phyloP scores from a whole-genome alignment of 495 filamentous ascomycete genomes.

The Annulohypoxylon nitens region DNA sequence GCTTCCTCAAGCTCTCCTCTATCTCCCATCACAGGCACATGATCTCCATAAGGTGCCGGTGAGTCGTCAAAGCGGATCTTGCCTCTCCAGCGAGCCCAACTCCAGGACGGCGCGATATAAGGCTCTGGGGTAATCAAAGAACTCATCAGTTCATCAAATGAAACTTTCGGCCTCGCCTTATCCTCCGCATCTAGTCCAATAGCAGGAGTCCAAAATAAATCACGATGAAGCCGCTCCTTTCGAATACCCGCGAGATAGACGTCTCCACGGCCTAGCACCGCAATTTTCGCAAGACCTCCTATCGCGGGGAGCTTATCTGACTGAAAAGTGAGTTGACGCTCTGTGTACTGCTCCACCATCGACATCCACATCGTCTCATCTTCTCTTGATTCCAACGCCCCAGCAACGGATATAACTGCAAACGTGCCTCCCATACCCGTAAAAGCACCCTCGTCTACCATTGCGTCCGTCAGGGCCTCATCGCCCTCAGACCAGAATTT shows the following conservation, averaged over 20 bases:
- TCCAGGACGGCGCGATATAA: constrained; percentile 9
- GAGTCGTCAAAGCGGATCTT: constrained; percentile 8
- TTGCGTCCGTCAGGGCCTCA: background rate
- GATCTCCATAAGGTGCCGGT: constrained; percentile 1
- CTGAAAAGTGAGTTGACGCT: constrained; percentile 10
- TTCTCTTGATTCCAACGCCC: constrained; percentile 1
- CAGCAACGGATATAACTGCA: background rate
- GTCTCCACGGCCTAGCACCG: background rate
- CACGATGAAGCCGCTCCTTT: constrained; percentile 6
- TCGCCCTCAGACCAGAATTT: constrained; percentile 13
- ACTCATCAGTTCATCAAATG: background rate
- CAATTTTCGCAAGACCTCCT: constrained; percentile 4
- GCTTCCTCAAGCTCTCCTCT: background rate
- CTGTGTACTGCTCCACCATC: constrained; percentile 8
- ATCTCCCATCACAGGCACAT: constrained; percentile 8
- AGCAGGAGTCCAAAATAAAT: constrained; percentile 11
- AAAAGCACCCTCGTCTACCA: background rate
- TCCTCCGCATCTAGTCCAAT: background rate
- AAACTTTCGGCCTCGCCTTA: background rate
- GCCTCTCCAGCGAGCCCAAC: constrained; percentile 7
- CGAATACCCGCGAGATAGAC: background rate
- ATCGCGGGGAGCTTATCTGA: constrained; percentile 7
- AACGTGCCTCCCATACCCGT: constrained; percentile 8
- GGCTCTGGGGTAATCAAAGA: background rate
- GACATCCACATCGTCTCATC: constrained; percentile 12